A percentile compares a stretch with the other conserved stretches of the same genome.
Conservation (phyloP, 192 early-diverging fungal genomes). For the Paraglomus brasilianum region DNA sequence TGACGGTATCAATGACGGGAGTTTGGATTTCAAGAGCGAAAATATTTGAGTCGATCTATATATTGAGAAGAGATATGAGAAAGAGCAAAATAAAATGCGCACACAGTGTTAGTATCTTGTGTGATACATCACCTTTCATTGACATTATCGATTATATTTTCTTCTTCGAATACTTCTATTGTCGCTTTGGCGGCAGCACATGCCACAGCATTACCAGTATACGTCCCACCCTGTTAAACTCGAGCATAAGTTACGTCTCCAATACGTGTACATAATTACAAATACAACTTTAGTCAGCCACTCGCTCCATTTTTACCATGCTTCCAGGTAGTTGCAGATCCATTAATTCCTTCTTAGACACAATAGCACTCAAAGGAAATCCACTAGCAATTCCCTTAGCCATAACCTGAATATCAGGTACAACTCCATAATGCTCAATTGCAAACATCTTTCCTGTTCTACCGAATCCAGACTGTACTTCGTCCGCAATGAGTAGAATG, state of each 20-base stretch:
- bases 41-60: conserved; percentile 44
- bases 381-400: conserved; percentile 49
- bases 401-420: conserved; percentile 48
- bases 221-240: conserved; percentile 37
- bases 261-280: too few relatives aligned
- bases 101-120: too few relatives aligned
- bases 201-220: conserved; percentile 39
- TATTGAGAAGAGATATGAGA: not conserved
- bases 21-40: conserved; percentile 26
- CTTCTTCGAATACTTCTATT: conserved; percentile 43
- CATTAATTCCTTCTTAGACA: conserved; percentile 41
- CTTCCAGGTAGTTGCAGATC: conserved; percentile 43
- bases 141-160: conserved; percentile 41
- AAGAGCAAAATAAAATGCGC: not conserved
- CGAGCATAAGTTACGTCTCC: too few relatives aligned
- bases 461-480: conserved; percentile 48
- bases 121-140: conserved; percentile 39
- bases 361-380: conserved; percentile 45
- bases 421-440: conserved; percentile 38
- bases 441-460: conserved; percentile 50
- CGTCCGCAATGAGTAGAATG: conserved; percentile 44
- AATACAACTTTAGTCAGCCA: too few relatives aligned
- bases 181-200: conserved; percentile 50
- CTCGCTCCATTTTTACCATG: conserved; percentile 33
- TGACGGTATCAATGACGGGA: conserved; percentile 37